Base-by-base conservation (phyloP, 83 land plant genomes). In the Diphasiastrum complanatum region DNA sequence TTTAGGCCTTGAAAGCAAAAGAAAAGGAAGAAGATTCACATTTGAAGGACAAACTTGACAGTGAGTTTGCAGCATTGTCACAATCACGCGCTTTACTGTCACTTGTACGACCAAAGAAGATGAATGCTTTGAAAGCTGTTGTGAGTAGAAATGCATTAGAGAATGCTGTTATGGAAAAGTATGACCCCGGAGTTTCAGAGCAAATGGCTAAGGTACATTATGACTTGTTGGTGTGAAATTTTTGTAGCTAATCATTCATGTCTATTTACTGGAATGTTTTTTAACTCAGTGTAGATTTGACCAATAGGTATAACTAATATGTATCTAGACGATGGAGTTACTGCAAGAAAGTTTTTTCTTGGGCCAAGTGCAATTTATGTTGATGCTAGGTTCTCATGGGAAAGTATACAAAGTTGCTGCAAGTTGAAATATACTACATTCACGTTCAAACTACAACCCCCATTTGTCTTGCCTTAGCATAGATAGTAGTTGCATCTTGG, bases 21-120 rank as follows among this genome's bases (percentile, higher is more conserved):
- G 84, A 83, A 5, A 92, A 83, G 63, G 98, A 88, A 72, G 91
- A 88, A 53, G 85, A 83, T 78, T 79, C 69, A 26, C 70, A 83
- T 11, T 55, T 83, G 48, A 70, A 79, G 71, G 88, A 81, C 32
- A 68, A 92, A 58, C 59, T 88, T 45, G 97, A 92, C 61, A 78
- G 71, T 19, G 81, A 79, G 20, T 92, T 92, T 66, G 33, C 74
- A 47, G 70, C 77, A 4, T 52, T 92, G 66, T 81, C 77, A 23
- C 90, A 83, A 58, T 76, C 95, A 14, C 66, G 79, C 40, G 83
- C 79, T 33, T 67, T 91, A 22, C 33, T 65, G 1, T 82, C 95
- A 12, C 45, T 85, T 28, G 75, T 83, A 29, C 77, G 75, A 27
- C 84, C 89, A 45, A 60, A 63, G 43, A 84, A 78, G 63, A 64